Evolutionary conservation across 306 rosid species (phyloP), one percentile per base, ranked within the genome.

Genomic region (Gillenia trifoliata): DNA sequence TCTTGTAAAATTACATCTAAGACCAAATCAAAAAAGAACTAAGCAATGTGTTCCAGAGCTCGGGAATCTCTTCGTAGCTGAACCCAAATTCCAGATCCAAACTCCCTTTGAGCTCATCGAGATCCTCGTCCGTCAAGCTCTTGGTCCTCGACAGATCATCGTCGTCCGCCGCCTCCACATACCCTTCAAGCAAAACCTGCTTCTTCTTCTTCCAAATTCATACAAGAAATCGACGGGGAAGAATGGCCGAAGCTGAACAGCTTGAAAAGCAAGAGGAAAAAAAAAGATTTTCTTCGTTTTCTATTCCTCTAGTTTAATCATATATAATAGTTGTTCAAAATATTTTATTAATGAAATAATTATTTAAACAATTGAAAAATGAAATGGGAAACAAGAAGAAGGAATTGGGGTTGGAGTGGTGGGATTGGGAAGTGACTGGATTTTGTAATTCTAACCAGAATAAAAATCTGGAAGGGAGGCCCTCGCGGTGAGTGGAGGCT

Each of bases 21-120:
- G 40, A 0, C 8, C 0, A 36, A 36, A 36, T 8, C 10, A 7
- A 36, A 36, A 36, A 34, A 7, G 10, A 36, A 36, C 40, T 7
- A 93, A 86, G 0, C n/a, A n/a, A n/a, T n/a, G 97, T 93, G 86
- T 86, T 91, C 36, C 95, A 85, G 11, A 91, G 88, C 89, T 89
- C 93, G 0, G 97, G 98, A 72, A 93, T 93, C 80, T 88, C 97
- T 3, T 93, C 88, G 25, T 93, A 89, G 76, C 90, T 88, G 83
- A 91, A 89, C 2, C 92, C 96, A 64, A 93, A 93, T 13, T 97
- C 96, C 3, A 91, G 92, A 91, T 93, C 93, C 77, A 89, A 82
- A 50, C 98, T 88, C 0, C 98, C 96, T 50, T 89, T 93, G 6
- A 93, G 85, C 80, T 91, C 98, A 11, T 86, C 96, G 0, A 93